Base-by-base conservation (phyloP, 306 rosid genomes). In the Lathyrus oleraceus region DNA sequence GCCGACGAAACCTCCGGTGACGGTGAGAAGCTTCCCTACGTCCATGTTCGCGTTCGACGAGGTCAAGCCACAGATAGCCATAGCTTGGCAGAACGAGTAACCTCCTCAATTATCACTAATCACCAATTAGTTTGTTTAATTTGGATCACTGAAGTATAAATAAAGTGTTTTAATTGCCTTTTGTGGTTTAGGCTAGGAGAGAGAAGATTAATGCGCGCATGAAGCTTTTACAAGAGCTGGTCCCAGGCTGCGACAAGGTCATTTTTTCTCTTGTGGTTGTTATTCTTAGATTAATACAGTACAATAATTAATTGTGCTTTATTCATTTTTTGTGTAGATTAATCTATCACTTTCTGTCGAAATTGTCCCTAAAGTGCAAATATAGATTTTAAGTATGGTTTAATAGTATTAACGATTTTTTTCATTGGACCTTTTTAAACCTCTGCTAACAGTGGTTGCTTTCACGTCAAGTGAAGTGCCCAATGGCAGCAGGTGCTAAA, bases 21-120 rank as follows among this genome's bases (percentile, higher is more conserved):
- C 56, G 86, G 86, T 3, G 90, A 79, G 72, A 84, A 86, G 81
- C 86, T 88, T 79, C 97, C 98, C 0, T 93, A 90, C 36, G 91
- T 93, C 64, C 98, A 93, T 40, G 98, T 93, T 52, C 89, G 98
- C 82, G 98, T 93, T 79, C 96, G 91, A 72, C 97, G 98, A 51
- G 98, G 98, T 68, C 94, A 93, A 88, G 98, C 98, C 23, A 93
- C 97, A 4, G 98, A 93, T 49, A 88, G 91, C 83, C 98, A 93
- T 78, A 93, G 98, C 84, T 75, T 93, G 60, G 98, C 98, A 78
- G 98, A 93, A 72, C 78, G 98, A 78, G 98, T 93, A 90, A 75
- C n/a, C 65, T 77, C 83, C 12, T 58, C 5, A 47, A 5, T 47
- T 5, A n/a, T 61, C 72, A 79, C 69, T 74, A 74, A 62, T 30